Percentiles rank a stretch among this genome's conserved stretches.
phyloP scores from a whole-genome alignment of 2,329 filamentous ascomycete species.

The Eutypa lata region DNA sequence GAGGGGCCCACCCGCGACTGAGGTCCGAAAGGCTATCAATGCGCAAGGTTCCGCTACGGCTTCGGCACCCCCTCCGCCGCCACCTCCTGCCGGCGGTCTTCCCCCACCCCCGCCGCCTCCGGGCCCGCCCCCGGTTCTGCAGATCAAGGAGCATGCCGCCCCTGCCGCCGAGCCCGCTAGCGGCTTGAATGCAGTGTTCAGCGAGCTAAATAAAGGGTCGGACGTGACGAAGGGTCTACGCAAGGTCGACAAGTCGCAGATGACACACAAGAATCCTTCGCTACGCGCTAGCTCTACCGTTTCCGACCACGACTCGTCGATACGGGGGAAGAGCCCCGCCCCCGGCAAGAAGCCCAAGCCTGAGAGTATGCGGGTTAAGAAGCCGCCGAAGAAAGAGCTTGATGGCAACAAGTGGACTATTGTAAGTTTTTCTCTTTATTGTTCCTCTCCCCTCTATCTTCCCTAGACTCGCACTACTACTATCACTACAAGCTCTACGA shows the following conservation, averaged over 20 bases:
- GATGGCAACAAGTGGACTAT: slow-evolving; percentile 93
- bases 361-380: slow-evolving; percentile 80
- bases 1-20: slow-evolving; percentile 67
- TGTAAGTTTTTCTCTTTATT: slow-evolving; percentile 40
- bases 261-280: slow-evolving; percentile 97
- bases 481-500: no score
- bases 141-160: slow-evolving; percentile 50
- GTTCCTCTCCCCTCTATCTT: neutral
- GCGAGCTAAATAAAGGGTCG: slow-evolving; percentile 83
- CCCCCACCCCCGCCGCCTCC: slow-evolving; percentile 69
- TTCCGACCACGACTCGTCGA: slow-evolving; percentile 51
- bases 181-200: slow-evolving; percentile 86
- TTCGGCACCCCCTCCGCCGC: slow-evolving; percentile 47
- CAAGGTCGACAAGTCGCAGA: slow-evolving; percentile 92
- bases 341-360: slow-evolving; percentile 87
- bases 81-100: slow-evolving; percentile 53
- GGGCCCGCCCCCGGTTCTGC: slow-evolving; percentile 64
- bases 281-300: slow-evolving; percentile 73
- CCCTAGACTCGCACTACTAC: neutral
- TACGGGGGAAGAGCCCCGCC: slow-evolving; percentile 77
- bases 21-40: slow-evolving; percentile 60
- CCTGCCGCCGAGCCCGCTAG: slow-evolving; percentile 42
- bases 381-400: slow-evolving; percentile 73
- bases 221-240: slow-evolving; percentile 83
- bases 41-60: slow-evolving; percentile 34